Percentiles rank a stretch among this genome's conserved stretches.
Evolutionary conservation across 2,329 filamentous ascomycete genomes (phyloP).

Genomic region (Monosporascus ibericus): DNA sequence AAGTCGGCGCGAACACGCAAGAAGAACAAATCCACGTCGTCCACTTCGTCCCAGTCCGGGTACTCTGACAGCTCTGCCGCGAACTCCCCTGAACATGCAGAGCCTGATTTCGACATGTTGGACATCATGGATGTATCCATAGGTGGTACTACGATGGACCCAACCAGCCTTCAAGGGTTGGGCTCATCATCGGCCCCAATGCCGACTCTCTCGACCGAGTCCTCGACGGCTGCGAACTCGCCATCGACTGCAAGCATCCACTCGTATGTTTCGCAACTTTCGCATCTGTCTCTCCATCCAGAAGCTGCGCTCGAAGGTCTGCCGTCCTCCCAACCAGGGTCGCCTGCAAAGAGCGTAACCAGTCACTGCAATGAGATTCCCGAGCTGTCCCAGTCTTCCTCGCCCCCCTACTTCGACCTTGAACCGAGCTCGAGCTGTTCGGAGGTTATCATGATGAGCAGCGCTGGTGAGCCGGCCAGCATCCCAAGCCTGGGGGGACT

Average conservation of each 20-base stretch:
- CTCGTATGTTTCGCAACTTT: slow-evolving; percentile 39
- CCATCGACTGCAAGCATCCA: slow-evolving; percentile 21
- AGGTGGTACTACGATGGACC: slow-evolving; percentile 30
- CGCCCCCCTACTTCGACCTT: slow-evolving; percentile 47
- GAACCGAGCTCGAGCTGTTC: slow-evolving; percentile 29
- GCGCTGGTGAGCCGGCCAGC: slow-evolving; percentile 21
- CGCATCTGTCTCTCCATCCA: slow-evolving; percentile 26
- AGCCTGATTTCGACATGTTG: slow-evolving; percentile 35
- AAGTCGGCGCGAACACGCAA: slow-evolving; percentile 50
- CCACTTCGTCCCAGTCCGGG: slow-evolving; percentile 45
- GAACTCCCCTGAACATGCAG: slow-evolving; percentile 41
- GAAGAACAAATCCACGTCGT: slow-evolving; percentile 50
- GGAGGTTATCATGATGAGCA: slow-evolving; percentile 22
- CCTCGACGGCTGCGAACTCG: slow-evolving; percentile 7
- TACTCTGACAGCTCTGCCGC: slow-evolving; percentile 51
- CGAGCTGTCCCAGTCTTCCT: slow-evolving; percentile 55
- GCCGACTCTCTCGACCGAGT: slow-evolving; percentile 24
- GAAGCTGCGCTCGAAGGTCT: slow-evolving; percentile 33
- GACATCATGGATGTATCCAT: slow-evolving; percentile 43
- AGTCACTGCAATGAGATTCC: slow-evolving; percentile 54
- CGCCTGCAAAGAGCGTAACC: slow-evolving; percentile 35
- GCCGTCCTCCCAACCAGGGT: slow-evolving; percentile 11
- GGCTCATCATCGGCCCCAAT: slow-evolving; percentile 34
- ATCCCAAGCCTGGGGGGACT: slow-evolving; percentile 20
- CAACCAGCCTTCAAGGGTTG: slow-evolving; percentile 27